Evolutionary conservation across 208 protist genomes (phyloP), one percentile per base, ranked within the genome.

Genomic region (Wallacemonas rigidus): DNA sequence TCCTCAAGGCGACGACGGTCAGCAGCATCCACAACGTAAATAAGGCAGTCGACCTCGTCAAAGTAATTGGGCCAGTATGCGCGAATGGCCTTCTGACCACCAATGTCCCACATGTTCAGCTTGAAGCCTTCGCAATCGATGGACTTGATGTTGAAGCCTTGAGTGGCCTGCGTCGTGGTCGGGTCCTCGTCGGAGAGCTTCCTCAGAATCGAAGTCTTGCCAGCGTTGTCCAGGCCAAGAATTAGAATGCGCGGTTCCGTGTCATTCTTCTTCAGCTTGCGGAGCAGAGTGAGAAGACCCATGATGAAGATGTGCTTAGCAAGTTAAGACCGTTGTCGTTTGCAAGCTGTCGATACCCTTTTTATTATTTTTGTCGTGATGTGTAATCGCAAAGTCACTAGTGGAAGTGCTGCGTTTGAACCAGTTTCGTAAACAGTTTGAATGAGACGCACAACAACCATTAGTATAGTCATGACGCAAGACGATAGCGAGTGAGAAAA

Each of bases 81-180:
- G 36, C 98, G 94, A 67, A 99, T 99, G 41, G 93, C 91, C 82
- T 98, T 98, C 75, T 99, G 98, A 40, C 97, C 98, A 70, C 98
- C 98, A 77, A 99, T 99, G 80, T 99, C 98, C 98, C 98, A 99
- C 84, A 99, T 92, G 87, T 99, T 99, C 43, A 99, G 87, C 84
- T 99, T 99, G 79, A 99, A 98, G 11, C 92, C 92, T 15, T 98
- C 89, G 62, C 94, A 92, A 64, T 94, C 74, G 38, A 99, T 88
- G 35, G 96, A 98, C 85, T 99, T 99, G 74, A 99, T 98, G 88
- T 99, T 99, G 81, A 99, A 99, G 0, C 98, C 98, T 68, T 98
- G 96, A 11, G 98, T 99, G 3, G 98, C 98, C 70, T 96, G 97
- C 36, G 98, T 98, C 8, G 95, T 91, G 1, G 87, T 94, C 11